Evolutionary conservation across 345 rosid genomes (phyloP), one percentile per base, ranked within the genome.

Genomic region (Eucalyptus urophylla): DNA sequence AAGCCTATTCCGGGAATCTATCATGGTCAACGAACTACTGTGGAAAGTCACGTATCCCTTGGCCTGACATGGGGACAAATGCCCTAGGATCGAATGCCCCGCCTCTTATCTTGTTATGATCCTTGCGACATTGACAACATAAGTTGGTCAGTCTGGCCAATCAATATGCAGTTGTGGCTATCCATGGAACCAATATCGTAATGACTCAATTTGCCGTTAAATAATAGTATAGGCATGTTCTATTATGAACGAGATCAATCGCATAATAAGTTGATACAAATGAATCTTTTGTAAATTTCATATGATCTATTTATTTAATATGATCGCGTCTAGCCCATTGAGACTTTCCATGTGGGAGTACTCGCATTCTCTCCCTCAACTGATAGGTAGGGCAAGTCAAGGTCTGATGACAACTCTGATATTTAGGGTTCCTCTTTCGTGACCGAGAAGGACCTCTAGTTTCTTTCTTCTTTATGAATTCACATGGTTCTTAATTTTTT

Each of bases 171-270:
- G 3, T 13, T 14, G 33, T 29, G 29, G 29, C 4, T 11, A 25
- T 60, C 4, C 72, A 62, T 62, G 3, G 72, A 62, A 60, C 15
- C 7, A 60, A 62, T 29, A 29, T 29, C 33, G 1, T 29, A 29
- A 27, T 3, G 33, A 29, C 0, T 27, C 2, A 13, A 0, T 62
- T 62, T 62, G 33, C 53, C 53, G 0, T 50, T 50, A 50, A 2
- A 50, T 50, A 50, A 50, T 50, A 50, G 7, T 50, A 16, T 0
- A 51, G 0, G 0, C 4, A 2, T 53, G 0, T 62, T 62, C 29
- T 24, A 22, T 1, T 56, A 24, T 56, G 29, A 56, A 56, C 62
- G 13, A 5, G 29, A 56, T 56, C 27, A 56, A 56, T 56, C 27
- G 13, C 15, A 27, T 27, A 27, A 27, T 2, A 62, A 6, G 15